A percentile compares a stretch with the other conserved stretches of the same genome.
phyloP scores from a whole-genome alignment of 2,329 filamentous ascomycete genomes.

The Cytospora mali region DNA sequence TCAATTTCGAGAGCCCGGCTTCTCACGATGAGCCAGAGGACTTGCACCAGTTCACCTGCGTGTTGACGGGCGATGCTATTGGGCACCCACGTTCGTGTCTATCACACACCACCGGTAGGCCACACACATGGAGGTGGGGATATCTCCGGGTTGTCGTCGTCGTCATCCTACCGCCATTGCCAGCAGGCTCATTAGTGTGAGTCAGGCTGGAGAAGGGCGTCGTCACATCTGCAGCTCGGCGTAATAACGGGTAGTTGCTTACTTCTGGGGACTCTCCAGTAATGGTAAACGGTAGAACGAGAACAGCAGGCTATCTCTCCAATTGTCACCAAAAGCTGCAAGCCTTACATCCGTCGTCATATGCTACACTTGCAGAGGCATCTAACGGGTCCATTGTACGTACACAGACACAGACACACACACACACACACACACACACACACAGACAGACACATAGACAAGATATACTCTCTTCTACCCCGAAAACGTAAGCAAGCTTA shows the following conservation, averaged over 20 bases:
- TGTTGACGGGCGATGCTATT: constrained; percentile 44
- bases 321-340: constrained; percentile 19
- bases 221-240: background rate
- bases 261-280: constrained; percentile 1
- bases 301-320: constrained; percentile 30
- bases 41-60: constrained; percentile 45
- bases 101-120: constrained; percentile 51
- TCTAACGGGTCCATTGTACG: constrained; percentile 38
- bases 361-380: constrained; percentile 33
- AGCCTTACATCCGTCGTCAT: constrained; percentile 2
- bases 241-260: background rate
- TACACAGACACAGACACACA: constrained; percentile 6
- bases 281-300: background rate
- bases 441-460: background rate
- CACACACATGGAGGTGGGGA: background rate
- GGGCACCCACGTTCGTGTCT: constrained; percentile 40
- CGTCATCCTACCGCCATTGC: constrained; percentile 30
- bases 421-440: background rate
- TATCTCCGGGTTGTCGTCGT: constrained; percentile 29
- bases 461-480: too few species aligned
- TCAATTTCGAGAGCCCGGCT: constrained; percentile 41
- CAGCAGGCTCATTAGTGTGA: background rate
- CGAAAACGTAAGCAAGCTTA: constrained; percentile 3
- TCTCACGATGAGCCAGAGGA: constrained; percentile 47
- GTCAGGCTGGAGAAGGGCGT: background rate